A percentile compares a stretch with the other conserved stretches of the same genome.
These are phyloP conservation scores for Cyclaneusma minus DNA, from an alignment of 2,329 filamentous ascomycete genomes.

Conservation along the genomic window DNA sequence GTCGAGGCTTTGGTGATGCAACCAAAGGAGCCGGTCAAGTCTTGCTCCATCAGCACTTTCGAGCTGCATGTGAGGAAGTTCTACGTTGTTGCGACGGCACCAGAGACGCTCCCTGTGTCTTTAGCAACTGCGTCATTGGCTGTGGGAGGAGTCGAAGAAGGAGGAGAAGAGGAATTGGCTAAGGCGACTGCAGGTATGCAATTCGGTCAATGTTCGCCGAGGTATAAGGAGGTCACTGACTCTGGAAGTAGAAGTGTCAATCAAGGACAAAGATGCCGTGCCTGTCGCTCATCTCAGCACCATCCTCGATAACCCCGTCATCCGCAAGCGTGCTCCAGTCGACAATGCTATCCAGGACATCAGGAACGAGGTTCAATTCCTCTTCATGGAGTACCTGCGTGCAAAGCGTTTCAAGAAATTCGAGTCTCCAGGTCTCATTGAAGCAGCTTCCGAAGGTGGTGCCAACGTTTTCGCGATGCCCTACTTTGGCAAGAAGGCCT, in stretches of 20 bases:
- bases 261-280: constrained; percentile 33
- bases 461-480: constrained; percentile 79
- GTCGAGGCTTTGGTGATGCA: constrained; percentile 71
- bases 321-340: constrained; percentile 83
- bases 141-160: constrained; percentile 42
- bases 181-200: constrained; percentile 13
- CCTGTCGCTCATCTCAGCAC: constrained; percentile 72
- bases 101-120: constrained; percentile 40
- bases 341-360: constrained; percentile 66
- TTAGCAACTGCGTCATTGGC: constrained; percentile 37
- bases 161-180: constrained; percentile 33
- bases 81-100: constrained; percentile 56
- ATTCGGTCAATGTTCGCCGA: constrained; percentile 25
- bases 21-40: constrained; percentile 78
- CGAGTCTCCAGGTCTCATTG: constrained; percentile 79
- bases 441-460: constrained; percentile 82
- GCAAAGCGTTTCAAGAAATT: constrained; percentile 65
- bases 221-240: too few relatives aligned
- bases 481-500: constrained; percentile 79
- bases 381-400: constrained; percentile 70
- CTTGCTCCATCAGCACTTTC: constrained; percentile 60
- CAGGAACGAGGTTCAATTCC: constrained; percentile 24
- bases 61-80: constrained; percentile 84
- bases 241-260: constrained; percentile 20
- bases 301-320: constrained; percentile 77